Evolutionary conservation across 2,329 filamentous ascomycete genomes (phyloP).

Genomic region (Paraphoma chrysanthemicola): DNA sequence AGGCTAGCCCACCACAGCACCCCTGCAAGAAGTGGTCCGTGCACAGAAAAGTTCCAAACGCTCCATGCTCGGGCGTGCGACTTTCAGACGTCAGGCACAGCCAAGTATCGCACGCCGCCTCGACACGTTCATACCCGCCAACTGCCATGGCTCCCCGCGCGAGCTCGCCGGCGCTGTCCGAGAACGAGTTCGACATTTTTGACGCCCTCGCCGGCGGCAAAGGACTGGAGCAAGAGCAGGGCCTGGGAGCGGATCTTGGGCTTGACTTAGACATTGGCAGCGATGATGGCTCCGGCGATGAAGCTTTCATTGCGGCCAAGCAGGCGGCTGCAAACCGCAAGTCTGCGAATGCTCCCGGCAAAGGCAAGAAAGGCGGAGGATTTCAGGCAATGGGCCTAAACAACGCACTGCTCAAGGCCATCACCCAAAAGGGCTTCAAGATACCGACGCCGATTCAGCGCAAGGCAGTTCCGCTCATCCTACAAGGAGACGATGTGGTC

Average conservation of each 20-base stretch:
- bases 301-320: conserved; percentile 86
- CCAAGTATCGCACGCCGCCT: conserved; percentile 16
- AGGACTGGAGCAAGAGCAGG: conserved; percentile 52
- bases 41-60: conserved; percentile 30
- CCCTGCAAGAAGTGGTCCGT: conserved; percentile 32
- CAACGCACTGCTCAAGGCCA: conserved; percentile 83
- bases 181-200: conserved; percentile 91
- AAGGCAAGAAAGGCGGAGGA: conserved; percentile 92
- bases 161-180: conserved; percentile 82
- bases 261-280: conserved; percentile 53
- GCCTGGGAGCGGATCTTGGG: conserved; percentile 43
- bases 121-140: conserved; percentile 2
- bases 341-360: conserved; percentile 72
- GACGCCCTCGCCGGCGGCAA: conserved; percentile 73
- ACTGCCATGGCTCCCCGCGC: conserved; percentile 73
- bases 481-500: conserved; percentile 93
- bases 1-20: conserved; percentile 3
- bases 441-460: conserved; percentile 97
- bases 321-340: conserved; percentile 91
- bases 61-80: conserved; percentile 2
- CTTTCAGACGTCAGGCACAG: conserved; percentile 8
- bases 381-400: conserved; percentile 96
- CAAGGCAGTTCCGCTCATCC: conserved; percentile 90
- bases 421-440: conserved; percentile 90
- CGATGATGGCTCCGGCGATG: conserved; percentile 71